Base-by-base conservation (phyloP, 305 asterid species). In the Ilex paraguariensis region DNA sequence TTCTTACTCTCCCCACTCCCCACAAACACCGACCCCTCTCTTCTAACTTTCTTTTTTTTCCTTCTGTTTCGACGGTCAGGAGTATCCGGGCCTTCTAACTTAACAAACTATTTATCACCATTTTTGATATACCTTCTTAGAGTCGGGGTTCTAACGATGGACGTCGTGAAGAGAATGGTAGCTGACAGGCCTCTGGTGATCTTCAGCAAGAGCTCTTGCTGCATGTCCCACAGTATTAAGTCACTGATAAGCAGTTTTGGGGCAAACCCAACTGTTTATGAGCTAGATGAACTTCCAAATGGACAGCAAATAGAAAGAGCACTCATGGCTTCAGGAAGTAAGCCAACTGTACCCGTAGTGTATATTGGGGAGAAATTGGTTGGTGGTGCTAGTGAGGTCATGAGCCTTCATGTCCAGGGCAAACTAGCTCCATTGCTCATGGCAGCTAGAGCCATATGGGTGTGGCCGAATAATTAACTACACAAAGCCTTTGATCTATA, bases 351-450 rank as follows among this genome's bases (percentile, higher is more conserved):
- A 14, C 97, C 97, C 13, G 82, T 72, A 3, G 91, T 87, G 66
- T 90, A 78, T 72, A 80, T 87, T 14, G 84, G 80, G 64, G 79
- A 83, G 60, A 80, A 83, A 52, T 36, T 87, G 31, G 81, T 87
- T 12, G 97, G 97, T 2, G 90, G 95, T 2, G 81, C 95, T 12
- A 66, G 77, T 62, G 95, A 87, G 70, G 80, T 87, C 56, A 85
- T 87, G 88, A 81, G 87, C 69, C 90, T 87, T 14, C 95, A 87
- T 60, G 59, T 77, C 64, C 66, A 70, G 61, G 82, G 79, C 11
- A 60, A 61, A 33, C 79, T 77, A 4, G 64, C 73, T 58, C 79
- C 79, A 15, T 56, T 67, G 65, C 82, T 77, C 64, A 73, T 36
- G 74, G 66, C 73, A 59, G 82, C 75, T 63, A 80, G 67, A 68